Base-by-base conservation (phyloP, 2,329 filamentous ascomycete species). In the Plectosphaerella sp. region DNA sequence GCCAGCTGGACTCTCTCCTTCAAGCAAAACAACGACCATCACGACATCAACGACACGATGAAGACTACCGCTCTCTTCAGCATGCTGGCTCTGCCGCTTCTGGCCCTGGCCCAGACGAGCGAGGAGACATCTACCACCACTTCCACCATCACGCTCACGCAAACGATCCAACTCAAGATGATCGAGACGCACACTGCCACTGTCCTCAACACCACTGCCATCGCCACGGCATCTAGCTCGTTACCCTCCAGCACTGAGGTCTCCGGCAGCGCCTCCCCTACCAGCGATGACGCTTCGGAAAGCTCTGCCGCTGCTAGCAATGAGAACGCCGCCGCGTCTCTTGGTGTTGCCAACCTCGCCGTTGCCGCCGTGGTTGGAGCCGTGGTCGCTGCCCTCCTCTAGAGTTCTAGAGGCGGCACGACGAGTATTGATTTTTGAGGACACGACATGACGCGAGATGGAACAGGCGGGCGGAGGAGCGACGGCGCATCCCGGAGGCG, bases 331-430 rank as follows among this genome's bases (percentile, higher is more conserved):
- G 77, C 67, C n/a, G 62, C 67, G 18, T 68, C 70, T 20, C 65
- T 81, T 42, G 68, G 72, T 43, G 72, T 72, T 15, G 67, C 70
- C 48, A 70, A 72, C 45, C 61, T 79, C 12, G 75, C 73, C 35
- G 59, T 79, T 39, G 76, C 73, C n/a, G 78, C 75, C 49, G 61
- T 79, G 45, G 73, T 73, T 43, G 79, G 77, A 50, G 72, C 80
- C 58, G 62, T 77, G n/a, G 71, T 71, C 46, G 73, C 73, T 15
- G 76, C 72, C n/a, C 57, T 83, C 52, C 66, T 83, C 63, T 84
- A 79, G 72, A 52, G 8, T 25, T n/a, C 11, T 33, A 18, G 16
- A 22, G 45, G 15, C 28, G 12, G 28, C 10, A 16, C 16, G n/a
- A 41, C 41, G 47, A 42, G 11, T 15, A n/a, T 47, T 49, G 51